These are phyloP conservation scores for Gnomoniopsis smithogilvyi DNA, from an alignment of 2,329 filamentous ascomycete species.

Conservation along the genomic window DNA sequence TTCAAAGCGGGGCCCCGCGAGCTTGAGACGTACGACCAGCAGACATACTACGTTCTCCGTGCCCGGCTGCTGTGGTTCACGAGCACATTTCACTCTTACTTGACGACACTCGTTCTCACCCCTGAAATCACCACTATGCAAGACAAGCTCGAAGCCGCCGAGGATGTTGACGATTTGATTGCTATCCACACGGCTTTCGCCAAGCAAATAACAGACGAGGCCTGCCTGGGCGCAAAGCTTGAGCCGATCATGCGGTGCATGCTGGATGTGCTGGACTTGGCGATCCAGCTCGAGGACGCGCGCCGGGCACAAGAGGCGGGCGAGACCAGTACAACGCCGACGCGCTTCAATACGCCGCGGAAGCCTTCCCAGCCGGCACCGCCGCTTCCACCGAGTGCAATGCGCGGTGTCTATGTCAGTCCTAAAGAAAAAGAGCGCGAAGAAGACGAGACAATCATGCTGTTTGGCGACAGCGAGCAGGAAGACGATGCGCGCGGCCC, in stretches of 20 bases:
- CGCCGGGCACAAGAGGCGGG: constrained; percentile 39
- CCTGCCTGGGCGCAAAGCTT: constrained; percentile 66
- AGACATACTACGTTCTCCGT: constrained; percentile 58
- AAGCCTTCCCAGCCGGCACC: constrained; percentile 11
- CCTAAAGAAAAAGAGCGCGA: constrained; percentile 26
- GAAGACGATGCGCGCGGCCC: constrained; percentile 30
- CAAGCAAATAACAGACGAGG: constrained; percentile 60
- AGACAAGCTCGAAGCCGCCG: constrained; percentile 53
- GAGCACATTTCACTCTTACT: constrained; percentile 70
- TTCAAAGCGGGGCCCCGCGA: constrained; percentile 54
- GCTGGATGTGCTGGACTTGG: constrained; percentile 73
- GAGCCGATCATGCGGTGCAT: constrained; percentile 69
- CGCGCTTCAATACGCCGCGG: constrained; percentile 3
- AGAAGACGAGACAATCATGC: constrained; percentile 22
- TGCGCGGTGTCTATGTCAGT: constrained; percentile 20
- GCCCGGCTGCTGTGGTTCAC: constrained; percentile 75
- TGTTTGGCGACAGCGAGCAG: constrained; percentile 24
- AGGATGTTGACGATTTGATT: constrained; percentile 81
- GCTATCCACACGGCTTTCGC: constrained; percentile 63
- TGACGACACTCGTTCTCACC: constrained; percentile 69
- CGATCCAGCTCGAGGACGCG: constrained; percentile 64
- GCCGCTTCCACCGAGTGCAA: constrained; percentile 21
- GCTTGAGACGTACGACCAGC: constrained; percentile 39
- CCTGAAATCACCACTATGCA: constrained; percentile 57
- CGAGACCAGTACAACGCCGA: constrained; percentile 23